A percentile compares a stretch with the other conserved stretches of the same genome.
These are phyloP conservation scores for Kodamaea jinghongensis DNA, from an alignment of 805 yeast genomes.

Conservation along the genomic window DNA sequence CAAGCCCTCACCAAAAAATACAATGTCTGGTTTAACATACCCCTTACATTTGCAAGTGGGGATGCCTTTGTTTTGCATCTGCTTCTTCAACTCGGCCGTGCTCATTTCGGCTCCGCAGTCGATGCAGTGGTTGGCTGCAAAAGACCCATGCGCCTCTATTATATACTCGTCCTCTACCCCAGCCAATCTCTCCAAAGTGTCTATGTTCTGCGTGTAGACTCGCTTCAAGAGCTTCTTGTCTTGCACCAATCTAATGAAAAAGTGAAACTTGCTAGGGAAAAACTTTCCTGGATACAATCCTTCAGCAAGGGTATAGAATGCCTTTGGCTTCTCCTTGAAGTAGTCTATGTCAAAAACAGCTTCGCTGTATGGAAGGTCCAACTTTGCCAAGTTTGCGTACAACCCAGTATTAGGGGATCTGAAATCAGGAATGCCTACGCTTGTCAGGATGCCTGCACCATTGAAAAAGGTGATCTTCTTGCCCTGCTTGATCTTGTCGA, in stretches of 20 bases:
- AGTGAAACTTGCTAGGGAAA: conserved; percentile 79
- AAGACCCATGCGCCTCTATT: conserved; percentile 94
- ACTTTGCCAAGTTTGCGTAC: conserved; percentile 70
- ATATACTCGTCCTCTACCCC: conserved; percentile 64
- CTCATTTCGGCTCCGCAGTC: conserved; percentile 61
- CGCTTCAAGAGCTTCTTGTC: conserved; percentile 61
- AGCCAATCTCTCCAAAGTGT: conserved; percentile 83
- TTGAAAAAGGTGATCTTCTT: conserved; percentile 62
- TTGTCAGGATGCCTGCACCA: conserved; percentile 94
- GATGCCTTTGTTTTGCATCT: conserved; percentile 31
- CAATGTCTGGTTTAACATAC: conserved; percentile 87
- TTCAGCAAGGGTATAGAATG: conserved; percentile 79
- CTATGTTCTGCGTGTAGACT: conserved; percentile 90
- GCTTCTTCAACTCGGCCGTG: conserved; percentile 40
- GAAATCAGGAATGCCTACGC: conserved; percentile 95
- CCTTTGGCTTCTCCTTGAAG: conserved; percentile 70
- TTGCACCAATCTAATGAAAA: conserved; percentile 63
- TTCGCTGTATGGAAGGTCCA: conserved; percentile 86
- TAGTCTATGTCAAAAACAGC: conserved; percentile 92
- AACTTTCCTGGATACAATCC: conserved; percentile 89
- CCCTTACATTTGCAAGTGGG: conserved; percentile 73
- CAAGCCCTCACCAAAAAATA: conserved; percentile 87
- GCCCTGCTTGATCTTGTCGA: conserved; percentile 27
- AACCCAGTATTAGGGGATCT: conserved; percentile 88
- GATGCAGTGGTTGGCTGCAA: conserved; percentile 81